A percentile compares a stretch with the other conserved stretches of the same genome.
These are phyloP conservation scores for Coffea eugenioides DNA, from an alignment of 257 asterid species.

Conservation along the genomic window DNA sequence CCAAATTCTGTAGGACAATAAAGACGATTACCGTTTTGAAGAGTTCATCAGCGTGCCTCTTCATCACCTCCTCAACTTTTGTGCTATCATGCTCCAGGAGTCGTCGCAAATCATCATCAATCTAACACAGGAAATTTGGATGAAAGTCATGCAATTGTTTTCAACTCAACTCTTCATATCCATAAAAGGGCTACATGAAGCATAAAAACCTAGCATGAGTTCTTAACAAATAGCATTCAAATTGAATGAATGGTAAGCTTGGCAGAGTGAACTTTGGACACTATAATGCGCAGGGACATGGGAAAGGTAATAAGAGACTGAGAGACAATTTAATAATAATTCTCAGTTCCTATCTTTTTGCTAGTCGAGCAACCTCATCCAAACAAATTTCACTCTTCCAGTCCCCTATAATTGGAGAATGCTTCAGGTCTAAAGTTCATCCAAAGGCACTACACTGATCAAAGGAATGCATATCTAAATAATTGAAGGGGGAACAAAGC, in stretches of 20 bases:
- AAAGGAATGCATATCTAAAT: background rate
- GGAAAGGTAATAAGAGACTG: background rate
- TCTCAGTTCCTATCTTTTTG: constrained; percentile 23
- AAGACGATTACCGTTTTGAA: constrained; percentile 38
- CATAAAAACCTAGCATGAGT: background rate
- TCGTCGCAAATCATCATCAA: constrained; percentile 50
- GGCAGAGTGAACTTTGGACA: background rate
- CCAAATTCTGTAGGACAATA: background rate
- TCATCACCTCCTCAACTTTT: constrained; percentile 52
- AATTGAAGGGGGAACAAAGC: background rate
- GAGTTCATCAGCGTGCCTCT: constrained; percentile 44
- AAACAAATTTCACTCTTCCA: background rate
- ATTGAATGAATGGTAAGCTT: background rate
- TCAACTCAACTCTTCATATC: background rate
- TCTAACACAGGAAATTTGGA: constrained; percentile 25
- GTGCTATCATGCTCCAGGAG: constrained; percentile 51
- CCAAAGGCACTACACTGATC: constrained; percentile 12
- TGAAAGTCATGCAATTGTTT: background rate
- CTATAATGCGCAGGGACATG: too few relatives aligned
- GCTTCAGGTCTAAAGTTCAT: background rate
- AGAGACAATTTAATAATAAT: background rate
- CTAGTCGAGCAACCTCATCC: constrained; percentile 13
- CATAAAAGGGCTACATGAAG: background rate
- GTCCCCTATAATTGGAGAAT: constrained; percentile 18
- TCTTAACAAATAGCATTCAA: background rate